Conservation (phyloP, 129 eudicot species). For the Lactuca sativa region DNA sequence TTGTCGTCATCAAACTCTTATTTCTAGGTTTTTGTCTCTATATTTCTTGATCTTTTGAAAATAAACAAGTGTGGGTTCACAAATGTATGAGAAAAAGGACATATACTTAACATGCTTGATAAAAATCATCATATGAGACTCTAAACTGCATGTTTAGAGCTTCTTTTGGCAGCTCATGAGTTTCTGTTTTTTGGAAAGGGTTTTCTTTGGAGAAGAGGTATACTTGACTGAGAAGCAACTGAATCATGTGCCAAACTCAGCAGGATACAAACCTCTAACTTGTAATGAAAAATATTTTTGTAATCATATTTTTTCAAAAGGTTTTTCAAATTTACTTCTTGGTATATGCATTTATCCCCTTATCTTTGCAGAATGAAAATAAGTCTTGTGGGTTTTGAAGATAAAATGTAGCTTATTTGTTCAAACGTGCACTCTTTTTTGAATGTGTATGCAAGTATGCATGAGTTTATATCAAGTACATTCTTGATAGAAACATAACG, state of each 20-base stretch:
- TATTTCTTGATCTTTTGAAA: neutral
- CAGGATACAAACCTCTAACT: neutral
- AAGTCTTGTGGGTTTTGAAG: neutral
- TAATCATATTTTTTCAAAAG: neutral
- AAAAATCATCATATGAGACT: neutral
- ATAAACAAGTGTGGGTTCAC: neutral
- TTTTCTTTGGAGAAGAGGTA: neutral
- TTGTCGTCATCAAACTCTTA: neutral
- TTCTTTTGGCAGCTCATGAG: neutral
- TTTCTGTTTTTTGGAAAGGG: neutral
- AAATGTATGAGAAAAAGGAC: neutral
- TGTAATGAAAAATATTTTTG: neutral
- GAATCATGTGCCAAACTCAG: neutral
- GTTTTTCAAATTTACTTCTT: neutral
- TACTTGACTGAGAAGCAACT: constrained; percentile 5
- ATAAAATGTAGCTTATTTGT: neutral
- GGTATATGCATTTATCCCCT: neutral
- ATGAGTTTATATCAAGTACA: neutral
- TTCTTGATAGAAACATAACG: neutral
- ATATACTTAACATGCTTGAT: neutral
- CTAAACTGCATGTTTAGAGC: constrained; percentile 4
- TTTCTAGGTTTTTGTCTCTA: neutral
- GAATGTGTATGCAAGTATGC: neutral
- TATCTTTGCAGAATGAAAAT: neutral
- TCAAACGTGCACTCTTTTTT: neutral